Conservation (phyloP, 768 basidiomycete species). For the Psilocybe cyanescens region DNA sequence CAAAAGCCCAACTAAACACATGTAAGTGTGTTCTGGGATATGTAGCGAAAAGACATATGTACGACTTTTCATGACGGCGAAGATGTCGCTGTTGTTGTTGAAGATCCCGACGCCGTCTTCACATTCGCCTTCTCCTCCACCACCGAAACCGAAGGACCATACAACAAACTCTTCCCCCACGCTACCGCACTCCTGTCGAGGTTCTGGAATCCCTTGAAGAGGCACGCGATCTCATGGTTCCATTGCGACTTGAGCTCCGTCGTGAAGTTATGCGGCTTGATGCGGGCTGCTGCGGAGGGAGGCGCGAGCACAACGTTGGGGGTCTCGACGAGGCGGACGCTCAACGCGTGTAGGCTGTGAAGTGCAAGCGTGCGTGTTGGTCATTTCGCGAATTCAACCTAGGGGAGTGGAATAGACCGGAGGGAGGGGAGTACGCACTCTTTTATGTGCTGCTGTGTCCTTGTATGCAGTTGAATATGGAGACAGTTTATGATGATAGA, state of each 20-base stretch:
- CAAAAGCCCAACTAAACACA: neutral
- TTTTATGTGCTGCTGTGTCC: constrained; percentile 56
- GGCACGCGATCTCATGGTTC: constrained; percentile 57
- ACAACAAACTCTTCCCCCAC: constrained; percentile 51
- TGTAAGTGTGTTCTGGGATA: neutral
- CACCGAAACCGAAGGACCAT: constrained; percentile 32
- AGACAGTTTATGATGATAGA: neutral
- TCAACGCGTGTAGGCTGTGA: constrained; percentile 46
- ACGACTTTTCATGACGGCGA: neutral
- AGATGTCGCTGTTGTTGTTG: constrained; percentile 5
- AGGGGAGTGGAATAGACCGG: too few relatives aligned
- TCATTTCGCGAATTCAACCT: neutral
- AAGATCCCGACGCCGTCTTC: neutral
- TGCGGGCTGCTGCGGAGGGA: constrained; percentile 56
- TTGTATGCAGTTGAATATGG: constrained; percentile 24
- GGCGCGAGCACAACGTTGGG: constrained; percentile 52
- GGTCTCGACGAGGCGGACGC: constrained; percentile 53
- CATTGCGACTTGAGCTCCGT: constrained; percentile 56
- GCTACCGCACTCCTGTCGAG: constrained; percentile 51
- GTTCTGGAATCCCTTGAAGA: constrained; percentile 45
- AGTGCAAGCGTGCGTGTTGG: neutral
- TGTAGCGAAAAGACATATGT: neutral
- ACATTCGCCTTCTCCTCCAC: neutral
- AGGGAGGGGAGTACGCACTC: constrained; percentile 46
- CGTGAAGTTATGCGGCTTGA: constrained; percentile 48